Evolutionary conservation across 2,329 filamentous ascomycete genomes (phyloP), one percentile per base, ranked within the genome.

Genomic region (Neofusicoccum cordaticola): DNA sequence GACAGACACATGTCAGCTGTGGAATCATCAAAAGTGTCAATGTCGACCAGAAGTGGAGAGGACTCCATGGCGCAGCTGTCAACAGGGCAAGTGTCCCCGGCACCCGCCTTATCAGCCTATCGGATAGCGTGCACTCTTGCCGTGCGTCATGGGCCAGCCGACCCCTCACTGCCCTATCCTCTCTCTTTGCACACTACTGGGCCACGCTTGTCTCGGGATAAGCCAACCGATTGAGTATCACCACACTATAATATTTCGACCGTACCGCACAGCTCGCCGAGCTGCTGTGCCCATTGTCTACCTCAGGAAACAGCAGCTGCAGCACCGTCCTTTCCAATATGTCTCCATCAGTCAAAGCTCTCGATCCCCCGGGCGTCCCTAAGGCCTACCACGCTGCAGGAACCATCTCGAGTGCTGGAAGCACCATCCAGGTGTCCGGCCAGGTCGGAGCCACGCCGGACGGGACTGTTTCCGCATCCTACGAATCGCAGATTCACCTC

Each of bases 401-500:
- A 15, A 69, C 63, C 15, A 67, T 66, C 34, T 52, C 53, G 19
- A 65, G 67, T 60, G 62, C 68, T 2, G 65, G 64, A 7, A 61
- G 45, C 12, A 62, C 70, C 3, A 56, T 76, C 9, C 74, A 77
- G 52, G 66, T 78, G n/a, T 69, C 77, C 1, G 79, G 78, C 2
- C 78, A 80, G 64, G 67, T 71, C 3, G 78, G 78, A n/a, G 69
- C 71, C 53, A 71, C 72, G 44, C 22, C 51, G 3, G 66, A 74
- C 17, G 75, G 76, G 13, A 37, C 60, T 3, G 71, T 77, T 0
- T 78, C 79, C 0, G 47, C 64, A 2, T 77, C 79, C 66, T 78
- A 79, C 65, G 77, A 78, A 62, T 79, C 76, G 1, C 79, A 81
- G 65, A 77, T 81, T 34, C 74, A 79, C 37, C 74, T 80, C 0